phyloP scores from a whole-genome alignment of 371 early-diverging fungal species.

The Dinochytrium kinnereticum region DNA sequence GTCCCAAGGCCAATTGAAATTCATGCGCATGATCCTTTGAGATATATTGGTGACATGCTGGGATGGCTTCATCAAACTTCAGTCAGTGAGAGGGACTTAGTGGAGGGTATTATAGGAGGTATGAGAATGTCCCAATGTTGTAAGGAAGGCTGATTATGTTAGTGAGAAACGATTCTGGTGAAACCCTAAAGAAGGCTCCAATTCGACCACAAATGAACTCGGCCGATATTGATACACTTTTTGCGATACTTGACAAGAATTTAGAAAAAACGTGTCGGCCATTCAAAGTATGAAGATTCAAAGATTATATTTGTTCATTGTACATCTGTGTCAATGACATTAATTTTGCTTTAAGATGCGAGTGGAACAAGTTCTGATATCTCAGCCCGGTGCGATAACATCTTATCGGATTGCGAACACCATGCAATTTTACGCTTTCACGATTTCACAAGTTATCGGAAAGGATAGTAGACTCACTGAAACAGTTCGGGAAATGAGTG shows the following conservation, averaged over 20 bases:
- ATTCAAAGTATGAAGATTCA: slow-evolving; percentile 63
- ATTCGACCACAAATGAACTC: too few species aligned
- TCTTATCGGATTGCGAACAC: slow-evolving; percentile 74
- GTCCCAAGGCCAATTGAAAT: slow-evolving; percentile 89
- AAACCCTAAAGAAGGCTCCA: background rate
- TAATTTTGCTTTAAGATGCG: slow-evolving; percentile 53
- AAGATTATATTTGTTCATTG: slow-evolving; percentile 6
- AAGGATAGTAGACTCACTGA: slow-evolving; percentile 60
- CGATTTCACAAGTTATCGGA: slow-evolving; percentile 67
- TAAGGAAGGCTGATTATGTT: background rate
- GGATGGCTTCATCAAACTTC: slow-evolving; percentile 95
- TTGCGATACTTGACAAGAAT: slow-evolving; percentile 65
- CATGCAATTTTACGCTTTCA: slow-evolving; percentile 77
- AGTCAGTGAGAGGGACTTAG: slow-evolving; percentile 85
- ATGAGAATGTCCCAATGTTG: too few species aligned
- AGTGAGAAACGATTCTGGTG: slow-evolving; percentile 6
- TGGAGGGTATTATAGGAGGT: slow-evolving; percentile 71
- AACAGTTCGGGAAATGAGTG: slow-evolving; percentile 66
- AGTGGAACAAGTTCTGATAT: slow-evolving; percentile 76
- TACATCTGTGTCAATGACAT: slow-evolving; percentile 1
- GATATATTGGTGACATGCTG: slow-evolving; percentile 93
- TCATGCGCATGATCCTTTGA: slow-evolving; percentile 86
- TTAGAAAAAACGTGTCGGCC: slow-evolving; percentile 79
- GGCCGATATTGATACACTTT: slow-evolving; percentile 27
- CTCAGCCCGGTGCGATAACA: slow-evolving; percentile 71